Conservation (phyloP, 1,284 basidiomycete genomes). For the Sporisorium iseilematis-ciliati region DNA sequence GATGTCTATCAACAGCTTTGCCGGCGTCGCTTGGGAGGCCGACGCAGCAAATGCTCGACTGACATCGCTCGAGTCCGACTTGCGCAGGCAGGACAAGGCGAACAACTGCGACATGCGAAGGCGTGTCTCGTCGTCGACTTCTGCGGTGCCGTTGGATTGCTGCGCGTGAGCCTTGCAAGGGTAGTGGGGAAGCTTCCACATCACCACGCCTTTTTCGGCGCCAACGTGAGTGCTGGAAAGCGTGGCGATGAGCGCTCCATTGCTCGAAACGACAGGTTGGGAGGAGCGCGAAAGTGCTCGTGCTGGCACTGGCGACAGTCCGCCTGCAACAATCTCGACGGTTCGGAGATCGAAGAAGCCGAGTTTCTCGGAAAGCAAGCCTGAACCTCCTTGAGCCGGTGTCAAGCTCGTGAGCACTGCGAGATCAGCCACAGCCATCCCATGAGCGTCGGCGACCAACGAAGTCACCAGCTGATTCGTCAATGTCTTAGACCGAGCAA, state of each 20-base stretch:
- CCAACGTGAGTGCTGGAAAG: conserved; percentile 4
- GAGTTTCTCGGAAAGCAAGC: conserved; percentile 29
- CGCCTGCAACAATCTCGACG: background rate
- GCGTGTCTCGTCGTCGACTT: background rate
- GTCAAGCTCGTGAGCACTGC: conserved; percentile 23
- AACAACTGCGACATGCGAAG: conserved; percentile 13
- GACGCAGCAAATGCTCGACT: conserved; percentile 17
- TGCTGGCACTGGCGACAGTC: conserved; percentile 10
- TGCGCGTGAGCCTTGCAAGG: background rate
- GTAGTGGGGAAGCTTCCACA: conserved; percentile 30
- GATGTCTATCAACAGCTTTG: conserved; percentile 25
- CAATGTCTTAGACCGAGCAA: conserved; percentile 18
- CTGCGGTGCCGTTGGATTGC: background rate
- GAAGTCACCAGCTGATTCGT: conserved; percentile 33
- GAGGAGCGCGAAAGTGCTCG: conserved; percentile 31
- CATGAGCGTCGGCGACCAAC: conserved; percentile 16
- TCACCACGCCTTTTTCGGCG: conserved; percentile 13
- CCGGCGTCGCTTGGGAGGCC: background rate
- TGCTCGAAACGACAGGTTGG: conserved; percentile 30
- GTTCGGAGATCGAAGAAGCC: conserved; percentile 25
- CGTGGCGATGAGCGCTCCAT: conserved; percentile 33
- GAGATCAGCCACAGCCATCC: conserved; percentile 15
- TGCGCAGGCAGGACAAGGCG: conserved; percentile 35
- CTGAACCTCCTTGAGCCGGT: conserved; percentile 3
- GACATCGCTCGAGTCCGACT: conserved; percentile 33